These are phyloP conservation scores for Crithidia bombi DNA, from an alignment of 208 protist species.

Conservation along the genomic window DNA sequence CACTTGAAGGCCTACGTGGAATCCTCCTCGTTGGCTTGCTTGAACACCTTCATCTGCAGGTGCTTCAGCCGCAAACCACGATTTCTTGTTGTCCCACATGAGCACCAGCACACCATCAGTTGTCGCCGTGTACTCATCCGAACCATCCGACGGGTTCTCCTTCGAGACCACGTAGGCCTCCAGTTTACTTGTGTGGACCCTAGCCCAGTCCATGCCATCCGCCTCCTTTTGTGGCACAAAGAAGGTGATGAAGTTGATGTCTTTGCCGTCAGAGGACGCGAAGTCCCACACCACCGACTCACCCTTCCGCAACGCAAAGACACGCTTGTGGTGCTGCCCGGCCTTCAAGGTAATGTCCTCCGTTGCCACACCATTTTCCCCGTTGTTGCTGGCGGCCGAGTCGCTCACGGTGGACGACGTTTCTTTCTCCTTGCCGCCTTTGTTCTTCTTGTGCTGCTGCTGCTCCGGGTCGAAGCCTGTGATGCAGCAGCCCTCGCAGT, in stretches of 20 bases:
- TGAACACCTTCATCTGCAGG: slow-evolving; percentile 66
- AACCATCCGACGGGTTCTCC: slow-evolving; percentile 33
- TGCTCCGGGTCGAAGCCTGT: slow-evolving; percentile 19
- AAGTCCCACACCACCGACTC: slow-evolving; percentile 65
- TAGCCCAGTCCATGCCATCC: not conserved
- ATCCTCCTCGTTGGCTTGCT: slow-evolving; percentile 16
- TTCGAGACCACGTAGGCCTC: slow-evolving; percentile 36
- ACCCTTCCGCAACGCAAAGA: slow-evolving; percentile 32
- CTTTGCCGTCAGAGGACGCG: slow-evolving; percentile 28
- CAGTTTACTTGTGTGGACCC: slow-evolving; percentile 24
- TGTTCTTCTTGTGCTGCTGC: not conserved
- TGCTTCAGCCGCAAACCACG: slow-evolving; percentile 56
- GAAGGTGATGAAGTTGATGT: slow-evolving; percentile 37
- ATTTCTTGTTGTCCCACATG: slow-evolving; percentile 60
- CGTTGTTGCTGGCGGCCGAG: slow-evolving; percentile 4
- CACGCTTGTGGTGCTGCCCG: slow-evolving; percentile 36
- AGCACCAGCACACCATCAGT: slow-evolving; percentile 50
- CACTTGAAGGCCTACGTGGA: not conserved
- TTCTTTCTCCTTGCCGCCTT: slow-evolving; percentile 5
- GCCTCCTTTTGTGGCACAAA: slow-evolving; percentile 14
- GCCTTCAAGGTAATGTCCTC: slow-evolving; percentile 48
- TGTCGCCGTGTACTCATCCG: slow-evolving; percentile 41
- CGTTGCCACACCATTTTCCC: slow-evolving; percentile 34
- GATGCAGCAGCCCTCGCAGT: slow-evolving; percentile 54
- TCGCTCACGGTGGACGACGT: not conserved